Evolutionary conservation across 2,329 filamentous ascomycete species (phyloP), one percentile per base, ranked within the genome.

Genomic region (Pleurostoma richardsiae): DNA sequence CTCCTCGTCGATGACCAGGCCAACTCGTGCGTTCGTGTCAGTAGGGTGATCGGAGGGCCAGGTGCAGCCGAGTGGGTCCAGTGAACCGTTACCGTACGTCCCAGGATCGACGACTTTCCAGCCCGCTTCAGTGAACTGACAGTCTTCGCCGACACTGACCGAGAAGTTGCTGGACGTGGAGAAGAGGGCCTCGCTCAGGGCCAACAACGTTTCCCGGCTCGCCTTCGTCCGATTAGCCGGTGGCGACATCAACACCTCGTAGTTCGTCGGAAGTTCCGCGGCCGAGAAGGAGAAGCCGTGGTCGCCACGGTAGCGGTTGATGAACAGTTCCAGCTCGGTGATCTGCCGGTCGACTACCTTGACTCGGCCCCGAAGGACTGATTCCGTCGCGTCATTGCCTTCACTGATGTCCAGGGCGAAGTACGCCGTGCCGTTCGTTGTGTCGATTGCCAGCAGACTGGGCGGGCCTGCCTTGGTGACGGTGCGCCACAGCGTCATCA

Each of bases 251-350:
- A 52, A 41, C 27, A 28, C 43, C 28, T 46, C 40, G 38, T 53
- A 54, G 45, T 54, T 54, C 10, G 39, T 42, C 10, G 51, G 47
- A 41, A 54, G 52, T 42, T 54, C 49, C 27, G 31, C 19, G 19
- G 51, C 36, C 30, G 49, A 52, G 46, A 52, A 54, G 49, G 52
- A 54, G 52, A 54, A 54, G 45, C 52, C 52, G 45, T 54, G 52
- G 45, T 54, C 52, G 51, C 52, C 52, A 31, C 52, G 52, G 49
- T 41, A 49, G 40, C 52, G 52, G 46, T 54, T 54, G 44, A 54
- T 52, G 44, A 52, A 54, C 29, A 54, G 47, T 36, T 54, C 52
- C 10, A 54, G 46, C 52, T 54, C 52, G 19, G 52, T 54, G 45
- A 54, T 54, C 31, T 54, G 40, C 42, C 44, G 45, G 51, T 42